Evolutionary conservation across 768 basidiomycete genomes (phyloP), one percentile per base, ranked within the genome.

Genomic region (Hemileccinum impolitum): DNA sequence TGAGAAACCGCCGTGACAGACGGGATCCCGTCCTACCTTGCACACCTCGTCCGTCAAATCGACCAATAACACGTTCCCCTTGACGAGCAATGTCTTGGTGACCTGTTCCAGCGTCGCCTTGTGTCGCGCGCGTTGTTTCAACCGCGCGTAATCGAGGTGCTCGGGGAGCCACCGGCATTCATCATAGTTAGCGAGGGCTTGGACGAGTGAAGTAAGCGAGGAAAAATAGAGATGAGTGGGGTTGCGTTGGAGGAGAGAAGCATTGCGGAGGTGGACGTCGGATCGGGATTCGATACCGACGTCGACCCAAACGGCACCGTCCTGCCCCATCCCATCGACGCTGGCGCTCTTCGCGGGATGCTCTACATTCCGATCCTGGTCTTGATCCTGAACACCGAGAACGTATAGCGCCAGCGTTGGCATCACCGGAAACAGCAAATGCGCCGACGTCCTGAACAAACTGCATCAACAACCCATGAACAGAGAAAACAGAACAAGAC

Each of bases 191-290:
- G 75, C 72, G 34, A 80, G 73, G 0, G 81, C 77, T 36, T 75
- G 71, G 5, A 76, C 72, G 42, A 81, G 66, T 9, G 80, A 74
- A 28, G 70, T 69, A 50, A 82, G 74, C 32, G 77, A 77, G 37
- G 73, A 74, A 59, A 82, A 84, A 56, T 78, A 76, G 17, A 82
- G 66, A 38, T 64, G 68, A 7, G 64, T 51, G 1, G 78, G 79
- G 57, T 78, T 77, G 6, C 73, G 75, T 55, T 79, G 79, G 13
- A 84, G 73, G 39, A 82, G 69, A 62, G 80, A 76, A 11, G 79
- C 73, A 42, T 83, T 83, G 18, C 82, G 77, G 25, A 83, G 67
- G 55, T 81, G 78, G n/a, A 84, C 74, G 62, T 84, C 82, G 1
- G 70, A 68, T 1, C 73, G 72, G 0, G 72, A 74, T 63, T 84